Evolutionary conservation across 768 basidiomycete genomes (phyloP).

Genomic region (Rhodotorula sphaerocarpa): DNA sequence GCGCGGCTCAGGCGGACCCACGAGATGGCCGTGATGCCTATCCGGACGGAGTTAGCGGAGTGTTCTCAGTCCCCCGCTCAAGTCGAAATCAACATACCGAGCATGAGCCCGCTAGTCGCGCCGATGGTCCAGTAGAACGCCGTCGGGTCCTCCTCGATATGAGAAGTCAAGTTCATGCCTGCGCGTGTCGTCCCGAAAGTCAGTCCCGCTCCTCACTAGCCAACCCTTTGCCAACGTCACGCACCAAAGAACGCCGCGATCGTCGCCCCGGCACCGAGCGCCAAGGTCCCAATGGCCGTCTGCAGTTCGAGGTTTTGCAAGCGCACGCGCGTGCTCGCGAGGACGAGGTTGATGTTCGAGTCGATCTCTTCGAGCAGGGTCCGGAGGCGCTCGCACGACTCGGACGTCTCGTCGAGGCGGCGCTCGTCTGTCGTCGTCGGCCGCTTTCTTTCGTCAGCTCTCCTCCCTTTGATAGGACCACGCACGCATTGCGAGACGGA

Average conservation of each 20-base stretch:
- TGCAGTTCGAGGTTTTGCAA: conserved; percentile 32
- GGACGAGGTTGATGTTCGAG: conserved; percentile 25
- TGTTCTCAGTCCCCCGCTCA: too few species aligned
- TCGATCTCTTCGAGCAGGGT: conserved; percentile 27
- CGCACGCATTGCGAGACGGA: too few species aligned
- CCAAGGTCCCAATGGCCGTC: conserved; percentile 31
- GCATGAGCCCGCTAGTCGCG: neutral
- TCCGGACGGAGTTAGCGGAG: neutral
- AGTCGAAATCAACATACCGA: neutral
- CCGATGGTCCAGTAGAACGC: conserved; percentile 19
- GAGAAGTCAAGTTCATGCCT: conserved; percentile 27
- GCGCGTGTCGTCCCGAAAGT: neutral
- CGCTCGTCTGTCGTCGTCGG: conserved; percentile 16
- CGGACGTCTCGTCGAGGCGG: conserved; percentile 27
- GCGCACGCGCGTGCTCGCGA: conserved; percentile 15
- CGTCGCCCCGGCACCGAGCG: conserved; percentile 24
- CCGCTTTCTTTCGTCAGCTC: too few species aligned
- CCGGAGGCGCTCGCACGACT: conserved; percentile 15
- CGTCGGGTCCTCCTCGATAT: conserved; percentile 17
- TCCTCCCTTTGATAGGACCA: too few species aligned
- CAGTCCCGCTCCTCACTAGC: too few species aligned
- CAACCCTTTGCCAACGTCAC: neutral
- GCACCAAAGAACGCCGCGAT: conserved; percentile 23
- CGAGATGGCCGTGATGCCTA: conserved; percentile 23
- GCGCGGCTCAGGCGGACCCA: conserved; percentile 22